Percentiles rank a stretch among this genome's conserved stretches.
These are phyloP conservation scores for Astrothelium macrocarpum DNA, from an alignment of 495 filamentous ascomycete genomes.

Conservation along the genomic window DNA sequence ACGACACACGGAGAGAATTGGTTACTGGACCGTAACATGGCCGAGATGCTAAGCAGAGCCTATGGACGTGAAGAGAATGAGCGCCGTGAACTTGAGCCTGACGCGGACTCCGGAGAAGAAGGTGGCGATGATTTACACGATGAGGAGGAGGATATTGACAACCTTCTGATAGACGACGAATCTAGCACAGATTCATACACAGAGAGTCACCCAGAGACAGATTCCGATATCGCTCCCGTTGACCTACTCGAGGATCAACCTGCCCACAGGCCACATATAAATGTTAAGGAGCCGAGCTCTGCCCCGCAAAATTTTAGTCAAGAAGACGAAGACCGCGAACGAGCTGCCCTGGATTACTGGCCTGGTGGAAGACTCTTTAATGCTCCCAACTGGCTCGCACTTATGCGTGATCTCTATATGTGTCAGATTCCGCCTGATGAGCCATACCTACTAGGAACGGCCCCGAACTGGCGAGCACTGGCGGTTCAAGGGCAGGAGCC, in stretches of 20 bases:
- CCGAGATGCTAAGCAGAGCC: constrained; percentile 32
- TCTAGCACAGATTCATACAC: background rate
- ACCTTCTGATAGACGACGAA: background rate
- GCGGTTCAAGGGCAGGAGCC: constrained; percentile 31
- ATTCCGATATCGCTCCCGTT: background rate
- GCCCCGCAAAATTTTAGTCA: background rate
- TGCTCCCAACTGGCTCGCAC: constrained; percentile 48
- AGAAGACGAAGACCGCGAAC: background rate
- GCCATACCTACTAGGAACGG: background rate
- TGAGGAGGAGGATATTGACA: no score
- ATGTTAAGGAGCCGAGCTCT: background rate
- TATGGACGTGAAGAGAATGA: constrained; percentile 16
- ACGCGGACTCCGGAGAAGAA: background rate
- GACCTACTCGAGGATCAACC: background rate
- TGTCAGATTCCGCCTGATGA: constrained; percentile 48
- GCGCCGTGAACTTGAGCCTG: constrained; percentile 27
- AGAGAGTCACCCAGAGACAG: background rate
- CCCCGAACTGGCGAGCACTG: background rate
- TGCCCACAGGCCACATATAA: no score
- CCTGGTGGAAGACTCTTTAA: constrained; percentile 50
- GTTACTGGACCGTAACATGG: constrained; percentile 41
- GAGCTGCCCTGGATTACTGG: constrained; percentile 22
- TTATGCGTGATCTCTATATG: constrained; percentile 69
- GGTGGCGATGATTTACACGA: background rate
- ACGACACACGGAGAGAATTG: constrained; percentile 47